Base-by-base conservation (phyloP, 306 rosid genomes). In the Vigna radiata region DNA sequence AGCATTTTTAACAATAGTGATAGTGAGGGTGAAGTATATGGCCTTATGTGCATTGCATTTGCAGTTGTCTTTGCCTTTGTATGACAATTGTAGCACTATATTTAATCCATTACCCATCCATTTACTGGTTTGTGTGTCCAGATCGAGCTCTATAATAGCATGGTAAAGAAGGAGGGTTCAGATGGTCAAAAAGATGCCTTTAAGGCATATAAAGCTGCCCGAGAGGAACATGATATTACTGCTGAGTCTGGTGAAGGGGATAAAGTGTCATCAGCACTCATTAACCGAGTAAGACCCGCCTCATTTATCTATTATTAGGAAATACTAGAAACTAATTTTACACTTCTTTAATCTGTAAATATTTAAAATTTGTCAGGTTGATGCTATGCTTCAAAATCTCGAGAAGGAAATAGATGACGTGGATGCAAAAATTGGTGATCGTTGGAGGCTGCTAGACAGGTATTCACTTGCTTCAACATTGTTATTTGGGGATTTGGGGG, bases 391-490 rank as follows among this genome's bases (percentile, higher is more conserved):
- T 72, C 98, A 94, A 70, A 92, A 92, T 73, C 96, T 92, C 56
- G 98, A 92, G 82, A 92, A 90, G 93, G 98, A 92, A 87, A 94
- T 94, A 59, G 97, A 92, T 83, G 93, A 92, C 19, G 98, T 92
- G 62, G 98, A 94, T 89, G 97, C 97, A 7, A 83, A 91, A 86
- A 94, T 94, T 54, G 98, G 98, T 61, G 93, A 94, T 65, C 76
- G 91, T 14, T 94, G 90, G 93, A 89, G 78, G 83, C 83, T 94
- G 63, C 89, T 94, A 44, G 98, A 94, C 86, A 94, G 96, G 98
- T 91, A 59, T 78, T 76, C 79, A 56, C 71, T 71, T 65, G 56
- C 47, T 81, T 68, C 12, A n/a, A 50, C 69, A 62, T 53, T 76
- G 16, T 16, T 60, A 55, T 43, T 37, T 12, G 18, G 14, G 50